phyloP scores from a whole-genome alignment of 1,139 yeast species.

The Candida sanyaensis region DNA sequence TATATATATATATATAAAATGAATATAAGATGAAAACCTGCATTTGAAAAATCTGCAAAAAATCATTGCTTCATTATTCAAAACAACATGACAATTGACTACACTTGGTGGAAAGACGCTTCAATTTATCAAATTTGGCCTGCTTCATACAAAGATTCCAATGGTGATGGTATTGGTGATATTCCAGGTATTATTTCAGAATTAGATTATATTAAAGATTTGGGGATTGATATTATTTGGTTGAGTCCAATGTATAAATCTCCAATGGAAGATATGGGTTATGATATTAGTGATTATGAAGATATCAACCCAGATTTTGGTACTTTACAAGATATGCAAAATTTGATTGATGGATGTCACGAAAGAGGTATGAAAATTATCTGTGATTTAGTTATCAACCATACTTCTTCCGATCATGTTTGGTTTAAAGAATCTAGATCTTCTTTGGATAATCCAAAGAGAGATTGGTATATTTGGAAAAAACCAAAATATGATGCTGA shows the following conservation, averaged over 20 bases:
- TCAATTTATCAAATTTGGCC: slow-evolving; percentile 61
- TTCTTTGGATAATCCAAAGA: slow-evolving; percentile 51
- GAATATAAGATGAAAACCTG: neutral
- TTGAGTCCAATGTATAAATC: slow-evolving; percentile 59
- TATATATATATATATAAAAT: too few relatives aligned
- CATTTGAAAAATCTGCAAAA: too few relatives aligned
- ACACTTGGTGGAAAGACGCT: slow-evolving; percentile 59
- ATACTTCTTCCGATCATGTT: slow-evolving; percentile 54
- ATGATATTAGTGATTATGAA: slow-evolving; percentile 58
- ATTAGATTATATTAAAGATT: slow-evolving; percentile 51
- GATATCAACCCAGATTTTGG: slow-evolving; percentile 55
- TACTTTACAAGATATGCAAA: slow-evolving; percentile 51
- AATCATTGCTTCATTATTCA: neutral
- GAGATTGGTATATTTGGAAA: slow-evolving; percentile 66
- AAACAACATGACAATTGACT: slow-evolving; percentile 14
- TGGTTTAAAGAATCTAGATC: slow-evolving; percentile 61
- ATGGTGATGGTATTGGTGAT: slow-evolving; percentile 61
- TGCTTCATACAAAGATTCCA: slow-evolving; percentile 57
- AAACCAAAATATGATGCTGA: slow-evolving; percentile 46
- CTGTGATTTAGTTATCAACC: slow-evolving; percentile 60
- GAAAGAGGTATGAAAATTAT: slow-evolving; percentile 52
- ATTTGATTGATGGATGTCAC: slow-evolving; percentile 49
- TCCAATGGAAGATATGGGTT: slow-evolving; percentile 66
- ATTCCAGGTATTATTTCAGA: slow-evolving; percentile 53
- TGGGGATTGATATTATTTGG: slow-evolving; percentile 60